phyloP scores from a whole-genome alignment of 148 eudicot genomes.

The Rhododendron kiyosumense region DNA sequence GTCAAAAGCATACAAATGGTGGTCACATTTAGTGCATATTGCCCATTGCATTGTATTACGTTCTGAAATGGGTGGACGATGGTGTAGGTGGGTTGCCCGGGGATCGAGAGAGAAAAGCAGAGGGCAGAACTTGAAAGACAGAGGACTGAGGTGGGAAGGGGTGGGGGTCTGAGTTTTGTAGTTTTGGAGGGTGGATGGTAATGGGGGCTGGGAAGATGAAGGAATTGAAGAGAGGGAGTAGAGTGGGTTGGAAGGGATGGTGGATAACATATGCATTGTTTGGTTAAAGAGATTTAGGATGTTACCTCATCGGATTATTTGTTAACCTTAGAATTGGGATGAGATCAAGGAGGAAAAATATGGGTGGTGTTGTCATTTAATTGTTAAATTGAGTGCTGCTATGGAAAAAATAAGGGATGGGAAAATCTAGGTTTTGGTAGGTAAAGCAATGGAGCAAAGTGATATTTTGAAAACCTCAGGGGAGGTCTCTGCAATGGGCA shows the following conservation, averaged over 20 bases:
- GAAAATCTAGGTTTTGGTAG: not conserved
- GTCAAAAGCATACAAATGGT: not conserved
- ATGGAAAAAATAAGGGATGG: not conserved
- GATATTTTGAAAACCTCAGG: not conserved
- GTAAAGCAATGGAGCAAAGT: not conserved
- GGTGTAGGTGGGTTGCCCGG: not conserved
- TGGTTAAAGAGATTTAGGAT: not conserved
- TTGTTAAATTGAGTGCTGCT: not conserved
- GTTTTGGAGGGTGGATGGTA: not conserved
- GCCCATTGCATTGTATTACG: not conserved
- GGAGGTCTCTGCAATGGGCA: not conserved
- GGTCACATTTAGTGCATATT: not conserved
- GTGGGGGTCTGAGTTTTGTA: not conserved
- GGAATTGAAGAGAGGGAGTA: not conserved
- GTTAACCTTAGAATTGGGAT: not conserved
- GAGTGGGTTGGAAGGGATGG: not conserved
- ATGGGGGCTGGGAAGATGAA: not conserved
- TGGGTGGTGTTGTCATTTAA: not conserved
- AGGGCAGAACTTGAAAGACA: not conserved
- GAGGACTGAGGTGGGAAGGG: not conserved
- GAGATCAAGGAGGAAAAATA: not conserved
- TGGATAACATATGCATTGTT: not conserved
- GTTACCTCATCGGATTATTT: not conserved
- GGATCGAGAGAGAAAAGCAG: not conserved
- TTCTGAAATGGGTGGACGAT: not conserved